Conservation (phyloP, 1,139 yeast species). For the Wickerhamomyces sp. region DNA sequence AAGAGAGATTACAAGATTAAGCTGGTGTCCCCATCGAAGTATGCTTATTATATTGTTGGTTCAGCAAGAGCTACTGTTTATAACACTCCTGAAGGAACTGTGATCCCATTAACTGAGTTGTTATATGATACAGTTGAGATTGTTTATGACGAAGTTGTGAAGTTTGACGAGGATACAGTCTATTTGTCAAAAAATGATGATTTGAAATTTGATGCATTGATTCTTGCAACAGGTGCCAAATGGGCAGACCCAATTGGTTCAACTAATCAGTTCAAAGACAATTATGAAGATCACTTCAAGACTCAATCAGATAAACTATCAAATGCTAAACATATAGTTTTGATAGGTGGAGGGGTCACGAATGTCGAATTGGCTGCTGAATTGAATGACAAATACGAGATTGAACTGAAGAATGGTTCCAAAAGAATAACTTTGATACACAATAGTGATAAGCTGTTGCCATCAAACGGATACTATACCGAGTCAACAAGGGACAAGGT, state of each 20-base stretch:
- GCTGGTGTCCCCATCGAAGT: slow-evolving; percentile 9
- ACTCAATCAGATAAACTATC: slow-evolving; percentile 9
- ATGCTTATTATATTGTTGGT: slow-evolving; percentile 6
- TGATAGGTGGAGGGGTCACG: slow-evolving; percentile 27
- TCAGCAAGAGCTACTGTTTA: slow-evolving; percentile 13
- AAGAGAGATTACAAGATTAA: slow-evolving; percentile 4
- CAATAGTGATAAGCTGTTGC: slow-evolving; percentile 12
- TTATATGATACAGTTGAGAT: slow-evolving; percentile 13
- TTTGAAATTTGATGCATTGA: slow-evolving; percentile 7
- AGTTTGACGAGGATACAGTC: slow-evolving; percentile 14
- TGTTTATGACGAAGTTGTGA: slow-evolving; percentile 14
- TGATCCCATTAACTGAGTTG: slow-evolving; percentile 14
- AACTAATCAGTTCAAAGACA: slow-evolving; percentile 11
- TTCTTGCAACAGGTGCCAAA: slow-evolving; percentile 22
- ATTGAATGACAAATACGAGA: slow-evolving; percentile 15
- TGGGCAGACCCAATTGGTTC: slow-evolving; percentile 24
- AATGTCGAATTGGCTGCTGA: slow-evolving; percentile 28
- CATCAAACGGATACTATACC: slow-evolving; percentile 12
- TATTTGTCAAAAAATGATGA: slow-evolving; percentile 4
- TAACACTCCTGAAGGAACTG: slow-evolving; percentile 11
- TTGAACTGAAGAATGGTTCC: slow-evolving; percentile 6
- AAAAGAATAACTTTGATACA: slow-evolving; percentile 24
- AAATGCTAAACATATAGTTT: slow-evolving; percentile 21
- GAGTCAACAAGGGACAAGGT: slow-evolving; percentile 6
- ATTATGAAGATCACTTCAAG: slow-evolving; percentile 9